Evolutionary conservation across 75 land plant genomes (phyloP).

Genomic region (Selaginella tamariscina): DNA sequence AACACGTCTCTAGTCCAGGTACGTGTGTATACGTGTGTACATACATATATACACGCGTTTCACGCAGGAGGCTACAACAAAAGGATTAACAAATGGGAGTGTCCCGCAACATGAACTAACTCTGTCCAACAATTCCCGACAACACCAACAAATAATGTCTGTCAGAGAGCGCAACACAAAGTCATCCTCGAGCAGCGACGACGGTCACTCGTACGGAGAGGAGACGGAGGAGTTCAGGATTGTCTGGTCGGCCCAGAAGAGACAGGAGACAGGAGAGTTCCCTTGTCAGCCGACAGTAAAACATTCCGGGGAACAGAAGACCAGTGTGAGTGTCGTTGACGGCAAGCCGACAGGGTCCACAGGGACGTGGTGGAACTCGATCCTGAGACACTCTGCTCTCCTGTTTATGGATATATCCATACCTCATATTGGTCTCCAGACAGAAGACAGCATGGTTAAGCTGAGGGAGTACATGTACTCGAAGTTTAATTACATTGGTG

Average conservation of each 20-base stretch:
- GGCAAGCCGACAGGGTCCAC: conserved; percentile 7
- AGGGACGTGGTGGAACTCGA: conserved; percentile 9
- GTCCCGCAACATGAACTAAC: not conserved
- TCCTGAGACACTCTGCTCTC: not conserved
- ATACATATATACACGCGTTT: too few relatives aligned
- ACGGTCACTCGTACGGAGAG: not conserved
- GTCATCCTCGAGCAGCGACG: not conserved
- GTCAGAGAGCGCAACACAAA: not conserved
- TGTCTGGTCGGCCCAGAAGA: conserved; percentile 1
- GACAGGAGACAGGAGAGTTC: not conserved
- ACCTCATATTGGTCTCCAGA: conserved; percentile 5
- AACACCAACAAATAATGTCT: not conserved
- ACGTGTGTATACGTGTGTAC: too few relatives aligned
- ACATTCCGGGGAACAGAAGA: not conserved
- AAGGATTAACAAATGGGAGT: too few relatives aligned
- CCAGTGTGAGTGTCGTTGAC: not conserved
- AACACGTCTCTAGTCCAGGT: too few relatives aligned
- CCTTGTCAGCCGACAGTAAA: not conserved
- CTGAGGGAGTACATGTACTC: conserved; percentile 2
- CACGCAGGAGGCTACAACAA: too few relatives aligned
- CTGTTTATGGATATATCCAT: conserved; percentile 7
- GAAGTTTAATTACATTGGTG: conserved; percentile 3
- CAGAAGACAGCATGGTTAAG: conserved; percentile 5
- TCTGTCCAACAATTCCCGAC: not conserved
- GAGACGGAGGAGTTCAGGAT: conserved; percentile 2